Percentiles rank a stretch among this genome's conserved stretches.
Conservation (phyloP, 495 filamentous ascomycete genomes). For the Xylaria sp. region DNA sequence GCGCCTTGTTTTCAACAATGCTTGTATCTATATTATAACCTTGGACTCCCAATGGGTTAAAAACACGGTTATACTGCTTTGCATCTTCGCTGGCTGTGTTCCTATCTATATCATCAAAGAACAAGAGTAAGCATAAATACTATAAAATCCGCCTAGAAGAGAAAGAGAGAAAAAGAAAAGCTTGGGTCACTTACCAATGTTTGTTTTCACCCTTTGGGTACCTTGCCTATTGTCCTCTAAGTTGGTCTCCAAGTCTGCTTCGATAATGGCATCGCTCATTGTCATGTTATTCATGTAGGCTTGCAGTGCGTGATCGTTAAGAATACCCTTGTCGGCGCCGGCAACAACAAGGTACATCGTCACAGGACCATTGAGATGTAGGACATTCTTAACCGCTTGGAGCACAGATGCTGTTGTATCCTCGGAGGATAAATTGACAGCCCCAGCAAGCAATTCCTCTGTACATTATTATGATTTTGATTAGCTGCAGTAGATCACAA, state of each 20-base stretch:
- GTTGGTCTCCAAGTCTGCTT: not conserved
- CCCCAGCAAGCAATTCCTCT: not conserved
- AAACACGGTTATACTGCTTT: not conserved
- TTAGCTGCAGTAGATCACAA: not conserved
- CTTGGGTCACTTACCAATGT: not conserved
- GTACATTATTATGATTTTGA: not conserved
- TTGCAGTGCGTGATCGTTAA: not conserved
- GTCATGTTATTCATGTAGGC: not conserved
- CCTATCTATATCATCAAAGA: not conserved
- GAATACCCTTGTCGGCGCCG: not conserved
- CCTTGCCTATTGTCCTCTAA: not conserved
- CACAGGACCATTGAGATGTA: not conserved
- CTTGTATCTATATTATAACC: not conserved
- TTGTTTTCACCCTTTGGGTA: not conserved
- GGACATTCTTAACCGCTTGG: not conserved
- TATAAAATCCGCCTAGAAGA: not conserved
- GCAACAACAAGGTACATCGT: not conserved
- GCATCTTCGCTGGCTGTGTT: not conserved
- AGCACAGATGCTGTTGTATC: not conserved
- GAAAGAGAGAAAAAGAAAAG: not conserved
- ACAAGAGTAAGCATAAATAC: not conserved
- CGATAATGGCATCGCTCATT: not conserved
- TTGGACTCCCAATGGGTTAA: no score
- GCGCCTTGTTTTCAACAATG: not conserved
- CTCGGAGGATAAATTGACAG: not conserved